Percentiles rank a stretch among this genome's conserved stretches.
Conservation (phyloP, 2,329 filamentous ascomycete genomes). For the Simplicillium sp. region DNA sequence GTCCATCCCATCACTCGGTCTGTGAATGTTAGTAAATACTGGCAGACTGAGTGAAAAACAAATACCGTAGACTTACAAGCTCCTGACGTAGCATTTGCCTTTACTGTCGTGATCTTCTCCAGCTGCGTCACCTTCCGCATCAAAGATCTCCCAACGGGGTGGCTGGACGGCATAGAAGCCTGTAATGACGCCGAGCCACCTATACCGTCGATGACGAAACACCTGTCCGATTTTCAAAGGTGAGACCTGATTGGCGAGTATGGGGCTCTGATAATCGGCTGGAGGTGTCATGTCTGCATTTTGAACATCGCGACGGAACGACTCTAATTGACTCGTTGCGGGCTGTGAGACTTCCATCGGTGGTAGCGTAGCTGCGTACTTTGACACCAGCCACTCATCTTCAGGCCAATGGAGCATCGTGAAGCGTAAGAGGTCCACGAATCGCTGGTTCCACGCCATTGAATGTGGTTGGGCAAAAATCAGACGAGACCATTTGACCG, state of each 20-base stretch:
- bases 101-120: constrained; percentile 40
- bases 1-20: constrained; percentile 22
- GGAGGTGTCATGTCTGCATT: constrained; percentile 31
- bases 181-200: constrained; percentile 71
- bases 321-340: constrained; percentile 7
- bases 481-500: constrained; percentile 61
- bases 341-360: constrained; percentile 18
- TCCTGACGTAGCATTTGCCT: constrained; percentile 63
- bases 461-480: constrained; percentile 39
- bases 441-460: constrained; percentile 47
- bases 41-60: neutral
- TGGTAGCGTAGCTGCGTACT: constrained; percentile 55
- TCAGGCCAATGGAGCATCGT: constrained; percentile 34
- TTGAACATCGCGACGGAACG: constrained; percentile 16
- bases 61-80: constrained; percentile 56
- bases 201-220: constrained; percentile 73
- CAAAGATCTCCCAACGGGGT: neutral
- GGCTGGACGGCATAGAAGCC: constrained; percentile 40
- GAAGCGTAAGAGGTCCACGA: constrained; percentile 49
- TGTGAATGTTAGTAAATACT: constrained; percentile 12
- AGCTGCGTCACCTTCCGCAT: neutral
- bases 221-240: constrained; percentile 68
- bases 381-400: constrained; percentile 62
- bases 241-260: constrained; percentile 12
- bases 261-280: constrained; percentile 19